These are phyloP conservation scores for Spathaspora gorwiae DNA, from an alignment of 805 yeast genomes.

Conservation along the genomic window DNA sequence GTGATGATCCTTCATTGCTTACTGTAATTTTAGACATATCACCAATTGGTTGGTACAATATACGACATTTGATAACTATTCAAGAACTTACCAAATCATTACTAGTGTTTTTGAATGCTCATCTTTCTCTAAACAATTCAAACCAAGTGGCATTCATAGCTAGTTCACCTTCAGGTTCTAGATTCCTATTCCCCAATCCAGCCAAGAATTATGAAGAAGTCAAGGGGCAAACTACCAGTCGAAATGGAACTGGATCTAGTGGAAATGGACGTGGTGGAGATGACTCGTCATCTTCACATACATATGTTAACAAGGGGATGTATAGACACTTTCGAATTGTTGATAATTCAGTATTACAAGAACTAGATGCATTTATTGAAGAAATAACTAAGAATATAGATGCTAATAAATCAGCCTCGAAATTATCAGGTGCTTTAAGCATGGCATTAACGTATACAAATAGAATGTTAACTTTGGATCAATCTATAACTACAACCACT, in stretches of 20 bases:
- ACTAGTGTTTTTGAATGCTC: constrained; percentile 80
- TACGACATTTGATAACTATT: constrained; percentile 45
- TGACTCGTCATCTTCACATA: not conserved
- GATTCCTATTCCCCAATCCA: constrained; percentile 62
- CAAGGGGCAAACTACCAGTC: constrained; percentile 5
- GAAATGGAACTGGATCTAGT: not conserved
- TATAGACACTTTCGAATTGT: constrained; percentile 79
- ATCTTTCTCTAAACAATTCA: constrained; percentile 76
- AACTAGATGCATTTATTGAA: constrained; percentile 39
- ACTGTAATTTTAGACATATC: constrained; percentile 75
- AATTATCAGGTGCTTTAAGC: constrained; percentile 73
- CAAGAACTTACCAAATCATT: constrained; percentile 60
- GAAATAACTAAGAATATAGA: constrained; percentile 14
- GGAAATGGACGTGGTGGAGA: no score
- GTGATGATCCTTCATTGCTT: constrained; percentile 65
- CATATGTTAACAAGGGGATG: constrained; percentile 55
- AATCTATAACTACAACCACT: constrained; percentile 39
- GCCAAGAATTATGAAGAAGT: constrained; percentile 12
- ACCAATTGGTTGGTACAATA: constrained; percentile 60
- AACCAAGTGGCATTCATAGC: constrained; percentile 81
- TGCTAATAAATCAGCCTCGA: constrained; percentile 40
- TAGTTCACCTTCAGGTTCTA: constrained; percentile 66
- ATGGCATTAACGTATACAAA: constrained; percentile 79
- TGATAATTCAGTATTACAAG: constrained; percentile 66
- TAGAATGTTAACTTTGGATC: constrained; percentile 51